A percentile compares a stretch with the other conserved stretches of the same genome.
Evolutionary conservation across 805 yeast genomes (phyloP).

Genomic region (Candida yuanshanica): DNA sequence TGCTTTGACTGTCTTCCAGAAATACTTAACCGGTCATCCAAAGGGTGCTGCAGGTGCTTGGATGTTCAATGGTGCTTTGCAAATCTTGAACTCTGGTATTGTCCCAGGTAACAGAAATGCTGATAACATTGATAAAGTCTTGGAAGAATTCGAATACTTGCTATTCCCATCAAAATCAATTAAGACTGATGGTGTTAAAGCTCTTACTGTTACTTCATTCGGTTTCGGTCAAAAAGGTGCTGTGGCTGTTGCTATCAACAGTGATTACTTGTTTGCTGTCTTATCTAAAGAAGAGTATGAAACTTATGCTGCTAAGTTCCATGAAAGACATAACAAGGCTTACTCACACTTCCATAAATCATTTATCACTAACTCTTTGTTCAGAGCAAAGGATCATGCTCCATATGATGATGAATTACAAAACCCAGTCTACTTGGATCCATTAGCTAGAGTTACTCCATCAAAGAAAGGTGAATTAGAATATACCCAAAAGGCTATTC

Average conservation of each 20-base stretch:
- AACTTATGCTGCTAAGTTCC: constrained; percentile 64
- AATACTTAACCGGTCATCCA: constrained; percentile 98
- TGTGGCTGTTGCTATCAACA: constrained; percentile 85
- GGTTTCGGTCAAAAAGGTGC: constrained; percentile 99
- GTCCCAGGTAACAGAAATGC: constrained; percentile 99
- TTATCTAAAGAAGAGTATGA: constrained; percentile 69
- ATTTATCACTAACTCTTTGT: constrained; percentile 82
- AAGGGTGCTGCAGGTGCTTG: constrained; percentile 99
- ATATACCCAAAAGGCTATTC: constrained; percentile 47
- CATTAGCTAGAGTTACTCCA: constrained; percentile 58
- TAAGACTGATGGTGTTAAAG: constrained; percentile 96
- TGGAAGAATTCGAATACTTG: constrained; percentile 82
- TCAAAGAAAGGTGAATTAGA: constrained; percentile 37
- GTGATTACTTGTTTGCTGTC: constrained; percentile 88
- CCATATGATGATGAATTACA: constrained; percentile 90
- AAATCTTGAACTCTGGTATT: constrained; percentile 83
- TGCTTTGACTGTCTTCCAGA: constrained; percentile 96
- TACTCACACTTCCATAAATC: constrained; percentile 96
- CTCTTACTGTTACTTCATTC: constrained; percentile 93
- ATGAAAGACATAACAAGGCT: constrained; percentile 78
- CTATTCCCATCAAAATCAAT: constrained; percentile 91
- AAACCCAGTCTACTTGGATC: constrained; percentile 89
- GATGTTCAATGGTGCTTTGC: constrained; percentile 99
- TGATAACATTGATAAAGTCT: constrained; percentile 81
- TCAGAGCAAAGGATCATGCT: constrained; percentile 87